Base-by-base conservation (phyloP, 805 yeast species). In the Blastobotrys americana region DNA sequence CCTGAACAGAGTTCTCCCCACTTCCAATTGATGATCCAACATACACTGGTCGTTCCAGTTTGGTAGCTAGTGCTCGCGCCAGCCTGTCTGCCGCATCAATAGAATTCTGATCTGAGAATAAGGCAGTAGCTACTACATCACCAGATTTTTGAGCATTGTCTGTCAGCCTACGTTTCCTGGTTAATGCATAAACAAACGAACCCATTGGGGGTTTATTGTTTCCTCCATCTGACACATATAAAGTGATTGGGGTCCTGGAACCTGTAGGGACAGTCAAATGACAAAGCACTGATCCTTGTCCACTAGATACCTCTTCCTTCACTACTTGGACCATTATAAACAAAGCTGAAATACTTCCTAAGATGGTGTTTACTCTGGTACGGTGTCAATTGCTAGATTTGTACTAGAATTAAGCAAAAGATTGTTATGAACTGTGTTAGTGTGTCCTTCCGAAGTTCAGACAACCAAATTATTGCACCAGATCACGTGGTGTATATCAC, bases 61-160 rank as follows among this genome's bases (percentile, higher is more conserved):
- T 44, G 22, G 42, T 45, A 9, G 44, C 40, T 13, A 52, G 35
- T 2, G 39, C 34, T 18, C 44, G 45, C 3, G 55, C 51, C 2
- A 50, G 13, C 18, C 53, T 40, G 25, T 52, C 52, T 5, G 53
- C 48, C 8, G 35, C 31, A 10, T 50, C 52, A 17, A 52, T 42
- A 20, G 55, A 38, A 2, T 42, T 15, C 35, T 47, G 50, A 17
- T 15, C 38, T 25, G 33, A 39, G 20, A 41, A 47, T 20, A 52
- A 41, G 15, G 47, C 25, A 1, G 53, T 42, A 3, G 44, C n/a
- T 4, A 41, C 18, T 13, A 25, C 8, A 13, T 25, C 13, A 13
- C 13, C 31, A 25, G 31, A 25, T 8, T 25, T 13, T 25, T 13
- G 10, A 13, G 10, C 31, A 13, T 8, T 13, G 10, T 25, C 13